Evolutionary conservation across 2,329 filamentous ascomycete species (phyloP), one percentile per base, ranked within the genome.

Genomic region (Alternaria sp.): DNA sequence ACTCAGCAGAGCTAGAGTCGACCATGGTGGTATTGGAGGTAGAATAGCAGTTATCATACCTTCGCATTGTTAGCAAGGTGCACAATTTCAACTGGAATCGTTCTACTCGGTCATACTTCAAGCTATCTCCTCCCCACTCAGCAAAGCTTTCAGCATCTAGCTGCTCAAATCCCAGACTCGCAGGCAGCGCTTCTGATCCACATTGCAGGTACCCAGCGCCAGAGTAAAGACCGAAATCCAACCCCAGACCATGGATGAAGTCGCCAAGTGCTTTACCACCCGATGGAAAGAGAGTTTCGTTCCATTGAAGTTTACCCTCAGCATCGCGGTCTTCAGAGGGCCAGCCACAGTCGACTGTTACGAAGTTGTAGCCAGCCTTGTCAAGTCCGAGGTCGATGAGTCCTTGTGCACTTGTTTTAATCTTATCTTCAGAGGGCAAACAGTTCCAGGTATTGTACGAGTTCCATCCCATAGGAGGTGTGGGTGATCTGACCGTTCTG

Each of bases 271-370:
- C 83, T 22, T 78, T 80, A 16, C 85, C 80, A 0, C 83, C 84
- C 0, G 83, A 83, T 0, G 85, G 86, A 30, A 87, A 87, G 1
- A 81, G 67, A 0, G 73, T 80, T 7, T 73, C 64, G 56, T 87
- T 85, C 81, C 84, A 87, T 12, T 83, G 81, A 3, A 86, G 74
- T 20, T 78, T 78, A 2, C 82, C 83, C 10, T 85, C 73, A 0
- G 75, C 69, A 38, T 84, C 62, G 54, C 80, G 73, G 34, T 80
- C 67, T 3, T 73, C 60, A 4, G 78, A 72, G 5, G 76, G 81
- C 87, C 87, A 89, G 0, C 87, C 87, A 55, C 86, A 89, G 66
- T 89, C 87, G 0, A 83, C 81, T 0, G 85, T 86, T 32, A 88
- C 83, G 57, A 84, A 83, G 2, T 77, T 80, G 67, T 90, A 89